Conservation (phyloP, 495 filamentous ascomycete species). For the Bathelium albidoporum region DNA sequence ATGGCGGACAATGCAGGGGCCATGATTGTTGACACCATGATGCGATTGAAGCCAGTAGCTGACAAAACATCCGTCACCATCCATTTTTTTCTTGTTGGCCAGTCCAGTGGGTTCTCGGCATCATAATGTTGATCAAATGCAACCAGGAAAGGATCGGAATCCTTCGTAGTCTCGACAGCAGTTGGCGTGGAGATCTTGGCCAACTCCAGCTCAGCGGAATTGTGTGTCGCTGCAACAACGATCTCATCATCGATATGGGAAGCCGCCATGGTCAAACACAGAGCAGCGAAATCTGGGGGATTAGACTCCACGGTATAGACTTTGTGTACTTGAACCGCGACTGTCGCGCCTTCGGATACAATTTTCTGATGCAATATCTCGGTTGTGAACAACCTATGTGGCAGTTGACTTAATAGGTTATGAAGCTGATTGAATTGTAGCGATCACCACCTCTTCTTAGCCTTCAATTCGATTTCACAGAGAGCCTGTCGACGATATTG, state of each 20-base stretch:
- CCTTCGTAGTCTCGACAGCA: background rate
- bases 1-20: slow-evolving; percentile 33
- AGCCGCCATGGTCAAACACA: background rate
- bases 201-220: background rate
- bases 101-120: slow-evolving; percentile 15
- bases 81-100: slow-evolving; percentile 17
- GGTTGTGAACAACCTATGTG: background rate
- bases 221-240: background rate
- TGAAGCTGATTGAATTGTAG: background rate
- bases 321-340: background rate
- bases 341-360: background rate
- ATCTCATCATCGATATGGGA: background rate
- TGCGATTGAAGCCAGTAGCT: slow-evolving; percentile 21
- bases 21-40: slow-evolving; percentile 25
- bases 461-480: background rate
- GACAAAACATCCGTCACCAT: slow-evolving; percentile 20
- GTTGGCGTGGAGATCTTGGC: background rate
- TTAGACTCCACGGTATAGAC: background rate
- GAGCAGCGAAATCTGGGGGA: background rate
- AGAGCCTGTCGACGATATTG: background rate
- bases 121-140: slow-evolving; percentile 11
- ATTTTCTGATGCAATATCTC: background rate
- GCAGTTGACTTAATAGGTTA: background rate
- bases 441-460: background rate
- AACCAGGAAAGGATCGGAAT: slow-evolving; percentile 14